Base-by-base conservation (phyloP, 352 stramenopile genomes). In the Phytophthora gonapodyides region DNA sequence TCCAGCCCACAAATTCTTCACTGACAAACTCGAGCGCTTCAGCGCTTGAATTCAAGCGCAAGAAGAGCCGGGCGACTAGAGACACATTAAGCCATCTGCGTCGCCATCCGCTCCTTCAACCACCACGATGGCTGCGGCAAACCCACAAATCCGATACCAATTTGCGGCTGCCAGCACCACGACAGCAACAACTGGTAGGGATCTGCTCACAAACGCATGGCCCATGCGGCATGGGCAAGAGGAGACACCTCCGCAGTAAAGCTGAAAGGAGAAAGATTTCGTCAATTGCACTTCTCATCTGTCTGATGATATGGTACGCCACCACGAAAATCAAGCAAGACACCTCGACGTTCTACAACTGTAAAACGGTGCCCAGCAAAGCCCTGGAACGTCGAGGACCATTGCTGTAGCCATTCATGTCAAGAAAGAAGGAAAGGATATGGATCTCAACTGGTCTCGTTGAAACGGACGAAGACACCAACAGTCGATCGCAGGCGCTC, bases 391-490 rank as follows among this genome's bases (percentile, higher is more conserved):
- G 2, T 27, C 24, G 24, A 3, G 24, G 24, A 4, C 24, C 27
- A 31, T 31, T 31, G 27, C 27, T 31, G 27, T 8, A 31, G 24
- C 24, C 5, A 31, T 31, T 31, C 27, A 27, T 27, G 24, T 27
- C 24, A 27, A 27, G 24, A 27, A 27, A 27, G 24, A 27, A 27
- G 24, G 24, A 2, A 27, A 24, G 24, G 40, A 45, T 27, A 5
- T 49, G 21, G 13, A 49, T 21, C 19, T 36, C 43, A 13, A 31
- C 27, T 31, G 27, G 27, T 31, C 6, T 27, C 24, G 43, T 46
- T 61, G 57, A 64, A 64, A 64, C 57, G 57, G 57, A 64, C 47
- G 37, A 30, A 12, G 13, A 43, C 17, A 21, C 46, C 37, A 64
- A 64, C 17, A 45, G 57, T 45, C 57, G n/a, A n/a, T n/a, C n/a